These are phyloP conservation scores for Ilyonectria mors-panacis DNA, from an alignment of 2,329 filamentous ascomycete genomes.

Conservation along the genomic window DNA sequence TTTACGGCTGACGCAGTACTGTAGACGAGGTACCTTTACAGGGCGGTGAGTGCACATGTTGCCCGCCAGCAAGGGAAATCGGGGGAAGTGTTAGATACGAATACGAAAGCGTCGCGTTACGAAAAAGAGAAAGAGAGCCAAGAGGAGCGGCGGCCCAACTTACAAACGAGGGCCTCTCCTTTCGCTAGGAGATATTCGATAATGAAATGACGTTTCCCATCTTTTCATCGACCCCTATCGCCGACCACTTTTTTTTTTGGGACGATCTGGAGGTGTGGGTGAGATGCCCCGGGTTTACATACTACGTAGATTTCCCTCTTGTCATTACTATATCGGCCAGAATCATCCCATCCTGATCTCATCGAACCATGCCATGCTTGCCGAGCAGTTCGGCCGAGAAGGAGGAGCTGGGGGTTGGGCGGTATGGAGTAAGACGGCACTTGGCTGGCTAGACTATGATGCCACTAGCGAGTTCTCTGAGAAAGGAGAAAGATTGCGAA, in stretches of 20 bases:
- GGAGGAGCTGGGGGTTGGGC: slow-evolving; percentile 3
- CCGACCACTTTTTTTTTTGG: not conserved
- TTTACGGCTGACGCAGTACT: not conserved
- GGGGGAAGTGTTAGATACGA: slow-evolving; percentile 44
- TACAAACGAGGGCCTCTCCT: slow-evolving; percentile 6
- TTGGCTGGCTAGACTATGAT: slow-evolving; percentile 22
- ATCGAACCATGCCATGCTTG: slow-evolving; percentile 17
- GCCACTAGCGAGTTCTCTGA: slow-evolving; percentile 19
- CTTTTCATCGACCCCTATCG: not conserved
- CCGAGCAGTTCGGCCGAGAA: slow-evolving; percentile 16
- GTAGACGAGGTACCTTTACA: slow-evolving; percentile 7
- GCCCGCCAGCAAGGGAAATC: slow-evolving; percentile 33
- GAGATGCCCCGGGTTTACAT: slow-evolving; percentile 18
- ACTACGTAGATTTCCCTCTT: slow-evolving; percentile 15
- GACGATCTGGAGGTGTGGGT: slow-evolving; percentile 25
- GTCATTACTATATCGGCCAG: slow-evolving; percentile 14
- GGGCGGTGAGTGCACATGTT: slow-evolving; percentile 42
- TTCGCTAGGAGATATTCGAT: not conserved
- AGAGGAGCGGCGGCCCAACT: slow-evolving; percentile 11
- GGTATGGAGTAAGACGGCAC: slow-evolving; percentile 9
- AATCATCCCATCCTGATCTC: slow-evolving; percentile 31
- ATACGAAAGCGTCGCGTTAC: slow-evolving; percentile 50
- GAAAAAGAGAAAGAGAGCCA: slow-evolving; percentile 36
- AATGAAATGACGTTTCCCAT: slow-evolving; percentile 4
- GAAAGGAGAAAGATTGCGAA: slow-evolving; percentile 11